phyloP scores from a whole-genome alignment of 257 asterid species.

The Handroanthus guayacan region DNA sequence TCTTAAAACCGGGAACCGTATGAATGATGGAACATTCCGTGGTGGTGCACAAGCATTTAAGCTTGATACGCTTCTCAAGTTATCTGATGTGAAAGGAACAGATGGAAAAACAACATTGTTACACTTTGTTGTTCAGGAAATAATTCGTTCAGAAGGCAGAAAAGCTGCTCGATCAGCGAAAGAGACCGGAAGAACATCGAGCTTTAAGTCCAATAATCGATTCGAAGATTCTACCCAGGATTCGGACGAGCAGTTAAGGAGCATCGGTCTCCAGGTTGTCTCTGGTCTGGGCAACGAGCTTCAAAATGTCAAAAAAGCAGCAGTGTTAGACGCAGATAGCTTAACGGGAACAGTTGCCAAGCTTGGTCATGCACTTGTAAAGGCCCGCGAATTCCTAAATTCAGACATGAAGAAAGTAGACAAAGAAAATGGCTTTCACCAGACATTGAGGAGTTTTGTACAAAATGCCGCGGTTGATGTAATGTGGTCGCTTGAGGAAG shows the following conservation, averaged over 20 bases:
- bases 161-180: conserved; percentile 71
- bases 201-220: conserved; percentile 53
- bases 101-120: conserved; percentile 90
- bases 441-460: conserved; percentile 58
- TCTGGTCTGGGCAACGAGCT: conserved; percentile 76
- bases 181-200: conserved; percentile 54
- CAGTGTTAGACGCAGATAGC: conserved; percentile 64
- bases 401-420: conserved; percentile 60
- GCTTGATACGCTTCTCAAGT: conserved; percentile 86
- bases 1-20: conserved; percentile 93
- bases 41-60: conserved; percentile 98
- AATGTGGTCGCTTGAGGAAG: conserved; percentile 73
- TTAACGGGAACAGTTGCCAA: conserved; percentile 63
- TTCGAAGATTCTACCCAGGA: conserved; percentile 48
- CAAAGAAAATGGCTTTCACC: conserved; percentile 68
- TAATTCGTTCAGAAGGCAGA: conserved; percentile 84
- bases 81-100: conserved; percentile 86
- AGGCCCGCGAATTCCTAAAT: conserved; percentile 62
- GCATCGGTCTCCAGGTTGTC: conserved; percentile 72
- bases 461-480: conserved; percentile 75
- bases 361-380: conserved; percentile 59
- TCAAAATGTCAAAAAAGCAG: conserved; percentile 78
- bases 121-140: conserved; percentile 93
- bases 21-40: conserved; percentile 93
- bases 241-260: conserved; percentile 60